Evolutionary conservation across 208 protist genomes (phyloP).

Genomic region (Entamoeba invadens): DNA sequence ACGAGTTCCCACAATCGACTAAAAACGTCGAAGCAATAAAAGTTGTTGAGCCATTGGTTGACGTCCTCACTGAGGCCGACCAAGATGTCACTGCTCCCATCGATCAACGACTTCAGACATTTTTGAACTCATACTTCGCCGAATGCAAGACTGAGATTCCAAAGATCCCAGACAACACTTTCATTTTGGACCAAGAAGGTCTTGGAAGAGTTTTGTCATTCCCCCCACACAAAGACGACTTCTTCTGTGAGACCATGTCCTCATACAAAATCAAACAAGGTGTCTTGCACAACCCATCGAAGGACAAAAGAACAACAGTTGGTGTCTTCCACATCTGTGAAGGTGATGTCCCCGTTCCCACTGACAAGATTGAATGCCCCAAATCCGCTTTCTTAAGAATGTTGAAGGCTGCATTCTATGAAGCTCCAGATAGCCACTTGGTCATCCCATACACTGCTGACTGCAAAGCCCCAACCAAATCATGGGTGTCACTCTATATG

Average conservation of each 20-base stretch:
- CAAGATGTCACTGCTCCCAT: background rate
- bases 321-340: slow-evolving; percentile 38
- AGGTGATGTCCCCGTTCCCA: slow-evolving; percentile 22
- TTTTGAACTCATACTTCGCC: background rate
- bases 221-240: slow-evolving; percentile 14
- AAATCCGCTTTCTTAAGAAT: slow-evolving; percentile 12
- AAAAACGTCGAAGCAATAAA: background rate
- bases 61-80: background rate
- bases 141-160: background rate
- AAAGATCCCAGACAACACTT: background rate
- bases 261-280: slow-evolving; percentile 29
- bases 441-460: slow-evolving; percentile 23
- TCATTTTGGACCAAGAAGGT: slow-evolving; percentile 24
- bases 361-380: slow-evolving; percentile 34
- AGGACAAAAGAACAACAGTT: slow-evolving; percentile 36
- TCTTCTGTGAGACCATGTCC: slow-evolving; percentile 11
- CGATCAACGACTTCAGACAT: background rate
- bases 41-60: background rate
- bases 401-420: slow-evolving; percentile 4
- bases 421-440: slow-evolving; percentile 24
- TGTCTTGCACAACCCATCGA: slow-evolving; percentile 37
- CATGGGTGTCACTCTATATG: slow-evolving; percentile 24
- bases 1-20: background rate
- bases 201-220: slow-evolving; percentile 24
- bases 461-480: background rate